These are phyloP conservation scores for Alternaria gansuensis DNA, from an alignment of 2,329 filamentous ascomycete species.

Conservation along the genomic window DNA sequence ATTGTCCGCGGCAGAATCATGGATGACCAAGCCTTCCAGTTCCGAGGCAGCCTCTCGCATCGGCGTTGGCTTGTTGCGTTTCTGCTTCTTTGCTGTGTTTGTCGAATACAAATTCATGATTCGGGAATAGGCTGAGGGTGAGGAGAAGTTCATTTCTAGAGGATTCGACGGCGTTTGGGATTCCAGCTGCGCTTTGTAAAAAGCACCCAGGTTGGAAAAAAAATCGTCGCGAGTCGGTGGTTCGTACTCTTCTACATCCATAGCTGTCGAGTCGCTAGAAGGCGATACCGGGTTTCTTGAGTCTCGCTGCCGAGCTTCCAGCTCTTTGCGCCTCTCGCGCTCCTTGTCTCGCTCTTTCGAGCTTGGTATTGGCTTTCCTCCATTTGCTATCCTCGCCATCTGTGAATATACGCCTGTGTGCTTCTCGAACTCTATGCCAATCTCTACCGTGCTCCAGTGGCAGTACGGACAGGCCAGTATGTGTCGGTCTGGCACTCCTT, in stretches of 20 bases:
- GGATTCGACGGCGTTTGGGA: conserved; percentile 61
- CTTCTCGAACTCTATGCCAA: conserved; percentile 89
- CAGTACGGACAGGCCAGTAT: conserved; percentile 89
- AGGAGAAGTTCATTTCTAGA: conserved; percentile 67
- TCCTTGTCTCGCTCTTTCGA: conserved; percentile 54
- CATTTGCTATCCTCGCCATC: conserved; percentile 71
- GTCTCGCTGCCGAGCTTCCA: conserved; percentile 34
- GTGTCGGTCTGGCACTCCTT: conserved; percentile 66
- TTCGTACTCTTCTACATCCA: conserved; percentile 17
- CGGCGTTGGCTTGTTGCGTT: conserved; percentile 70
- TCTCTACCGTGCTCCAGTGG: conserved; percentile 89
- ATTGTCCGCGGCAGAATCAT: conserved; percentile 68
- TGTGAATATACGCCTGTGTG: conserved; percentile 86
- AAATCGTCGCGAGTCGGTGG: conserved; percentile 70
- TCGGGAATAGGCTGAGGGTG: conserved; percentile 81
- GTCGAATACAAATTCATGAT: conserved; percentile 90
- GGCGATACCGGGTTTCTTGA: conserved; percentile 29
- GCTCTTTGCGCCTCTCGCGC: conserved; percentile 49
- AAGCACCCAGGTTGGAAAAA: conserved; percentile 77
- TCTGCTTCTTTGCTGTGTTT: conserved; percentile 61
- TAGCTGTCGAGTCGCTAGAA: conserved; percentile 28
- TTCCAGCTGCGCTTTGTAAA: conserved; percentile 82
- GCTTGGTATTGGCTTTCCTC: conserved; percentile 52
- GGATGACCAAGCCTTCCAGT: conserved; percentile 75
- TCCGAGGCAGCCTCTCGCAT: conserved; percentile 81